Percentiles rank a stretch among this genome's conserved stretches.
Evolutionary conservation across 352 stramenopile genomes (phyloP).

Genomic region (Phytophthora multivora): DNA sequence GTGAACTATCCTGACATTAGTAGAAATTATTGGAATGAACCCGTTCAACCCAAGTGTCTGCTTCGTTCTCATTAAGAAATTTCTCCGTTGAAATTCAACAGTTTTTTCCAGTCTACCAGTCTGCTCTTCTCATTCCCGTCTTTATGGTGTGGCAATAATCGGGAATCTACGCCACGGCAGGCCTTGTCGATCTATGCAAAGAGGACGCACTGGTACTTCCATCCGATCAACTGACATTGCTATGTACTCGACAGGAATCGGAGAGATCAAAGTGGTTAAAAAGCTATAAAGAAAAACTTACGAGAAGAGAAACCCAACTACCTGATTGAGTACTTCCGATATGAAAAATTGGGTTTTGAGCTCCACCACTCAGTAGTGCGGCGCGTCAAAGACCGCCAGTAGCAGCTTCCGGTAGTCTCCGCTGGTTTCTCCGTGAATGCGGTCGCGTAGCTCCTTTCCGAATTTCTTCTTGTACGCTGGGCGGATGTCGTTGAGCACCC

Average conservation of each 20-base stretch:
- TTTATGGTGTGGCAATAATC: constrained; percentile 34
- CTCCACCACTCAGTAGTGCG: constrained; percentile 8
- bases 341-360: no score
- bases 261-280: no score
- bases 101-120: not conserved
- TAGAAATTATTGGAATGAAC: constrained; percentile 8
- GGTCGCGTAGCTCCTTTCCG: constrained; percentile 74
- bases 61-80: not conserved
- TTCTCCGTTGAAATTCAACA: not conserved
- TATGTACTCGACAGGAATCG: not conserved
- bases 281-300: no score
- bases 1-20: not conserved
- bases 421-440: constrained; percentile 78
- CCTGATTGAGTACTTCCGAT: no score
- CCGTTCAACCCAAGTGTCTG: not conserved
- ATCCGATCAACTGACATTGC: not conserved
- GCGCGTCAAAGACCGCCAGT: constrained; percentile 52
- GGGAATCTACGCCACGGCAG: constrained; percentile 20
- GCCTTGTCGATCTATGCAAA: constrained; percentile 6
- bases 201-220: not conserved
- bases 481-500: constrained; percentile 71
- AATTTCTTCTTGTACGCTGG: constrained; percentile 80
- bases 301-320: no score
- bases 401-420: constrained; percentile 72
- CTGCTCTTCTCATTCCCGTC: not conserved